phyloP scores from a whole-genome alignment of 2,329 filamentous ascomycete genomes.

The Trichoderma oligosporum region DNA sequence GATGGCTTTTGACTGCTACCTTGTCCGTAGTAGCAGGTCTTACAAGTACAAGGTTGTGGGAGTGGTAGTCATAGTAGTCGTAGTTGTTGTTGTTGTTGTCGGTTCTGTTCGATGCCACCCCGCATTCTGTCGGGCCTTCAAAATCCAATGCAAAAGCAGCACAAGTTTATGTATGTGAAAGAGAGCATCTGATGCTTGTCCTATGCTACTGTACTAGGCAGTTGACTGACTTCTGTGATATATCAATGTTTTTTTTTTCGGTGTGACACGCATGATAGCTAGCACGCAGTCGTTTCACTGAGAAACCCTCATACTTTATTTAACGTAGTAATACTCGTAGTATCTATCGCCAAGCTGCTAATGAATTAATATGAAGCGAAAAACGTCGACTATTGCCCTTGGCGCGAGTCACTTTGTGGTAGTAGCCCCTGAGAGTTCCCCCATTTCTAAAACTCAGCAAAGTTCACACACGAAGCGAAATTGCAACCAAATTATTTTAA shows the following conservation, averaged over 20 bases:
- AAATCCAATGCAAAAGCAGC: slow-evolving; percentile 11
- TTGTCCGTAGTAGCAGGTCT: no score
- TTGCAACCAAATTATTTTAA: no score
- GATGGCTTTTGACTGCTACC: no score
- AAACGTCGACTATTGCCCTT: neutral
- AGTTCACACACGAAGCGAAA: no score
- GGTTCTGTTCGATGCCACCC: slow-evolving; percentile 11
- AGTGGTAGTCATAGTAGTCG: no score
- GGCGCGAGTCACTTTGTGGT: neutral
- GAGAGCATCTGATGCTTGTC: slow-evolving; percentile 8
- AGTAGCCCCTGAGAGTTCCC: neutral
- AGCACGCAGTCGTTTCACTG: neutral
- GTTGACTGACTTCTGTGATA: neutral
- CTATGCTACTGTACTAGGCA: neutral
- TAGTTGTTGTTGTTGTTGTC: no score
- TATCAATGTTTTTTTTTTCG: neutral
- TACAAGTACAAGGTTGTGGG: no score
- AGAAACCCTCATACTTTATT: neutral
- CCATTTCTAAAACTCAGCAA: neutral
- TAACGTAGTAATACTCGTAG: neutral
- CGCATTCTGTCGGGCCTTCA: slow-evolving; percentile 1
- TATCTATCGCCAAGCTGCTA: neutral
- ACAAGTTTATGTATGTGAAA: no score
- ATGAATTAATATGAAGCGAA: neutral
- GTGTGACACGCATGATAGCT: slow-evolving; percentile 11